phyloP scores from a whole-genome alignment of 1,284 basidiomycete species.

The Leccinum fuscescens region DNA sequence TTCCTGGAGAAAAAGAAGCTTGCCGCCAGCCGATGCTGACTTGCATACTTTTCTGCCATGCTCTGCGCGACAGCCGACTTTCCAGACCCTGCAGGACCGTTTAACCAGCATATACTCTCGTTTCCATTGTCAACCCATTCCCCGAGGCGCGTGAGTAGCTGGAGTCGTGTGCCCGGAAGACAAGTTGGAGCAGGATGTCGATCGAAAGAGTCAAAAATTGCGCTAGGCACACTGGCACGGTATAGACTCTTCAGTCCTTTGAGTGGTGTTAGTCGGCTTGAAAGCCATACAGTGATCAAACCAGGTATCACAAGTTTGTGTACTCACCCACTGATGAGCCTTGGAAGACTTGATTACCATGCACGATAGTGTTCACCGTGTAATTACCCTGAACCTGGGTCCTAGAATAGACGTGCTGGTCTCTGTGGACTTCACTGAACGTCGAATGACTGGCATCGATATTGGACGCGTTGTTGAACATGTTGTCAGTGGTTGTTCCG shows the following conservation, averaged over 20 bases:
- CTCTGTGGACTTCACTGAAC: conserved; percentile 24
- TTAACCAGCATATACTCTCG: conserved; percentile 22
- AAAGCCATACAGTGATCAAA: neutral
- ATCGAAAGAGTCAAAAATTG: conserved; percentile 21
- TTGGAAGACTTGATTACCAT: conserved; percentile 25
- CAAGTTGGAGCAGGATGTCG: conserved; percentile 23
- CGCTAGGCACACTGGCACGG: conserved; percentile 15
- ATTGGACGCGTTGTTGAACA: conserved; percentile 27
- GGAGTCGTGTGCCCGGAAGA: conserved; percentile 23
- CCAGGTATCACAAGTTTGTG: neutral
- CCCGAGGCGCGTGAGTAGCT: conserved; percentile 13
- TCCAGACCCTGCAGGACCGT: conserved; percentile 22
- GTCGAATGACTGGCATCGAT: conserved; percentile 27
- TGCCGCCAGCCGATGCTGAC: conserved; percentile 17
- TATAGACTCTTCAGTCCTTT: conserved; percentile 17
- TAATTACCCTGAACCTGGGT: conserved; percentile 17
- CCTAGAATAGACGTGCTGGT: conserved; percentile 17
- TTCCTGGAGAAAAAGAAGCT: conserved; percentile 28
- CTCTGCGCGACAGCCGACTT: conserved; percentile 25
- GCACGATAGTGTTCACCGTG: conserved; percentile 22
- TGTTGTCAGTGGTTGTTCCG: neutral
- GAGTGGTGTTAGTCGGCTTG: neutral
- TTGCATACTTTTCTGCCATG: conserved; percentile 21
- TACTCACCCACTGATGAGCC: conserved; percentile 14
- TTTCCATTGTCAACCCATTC: conserved; percentile 12